phyloP scores from a whole-genome alignment of 305 asterid genomes.

The Fraxinus sp. region DNA sequence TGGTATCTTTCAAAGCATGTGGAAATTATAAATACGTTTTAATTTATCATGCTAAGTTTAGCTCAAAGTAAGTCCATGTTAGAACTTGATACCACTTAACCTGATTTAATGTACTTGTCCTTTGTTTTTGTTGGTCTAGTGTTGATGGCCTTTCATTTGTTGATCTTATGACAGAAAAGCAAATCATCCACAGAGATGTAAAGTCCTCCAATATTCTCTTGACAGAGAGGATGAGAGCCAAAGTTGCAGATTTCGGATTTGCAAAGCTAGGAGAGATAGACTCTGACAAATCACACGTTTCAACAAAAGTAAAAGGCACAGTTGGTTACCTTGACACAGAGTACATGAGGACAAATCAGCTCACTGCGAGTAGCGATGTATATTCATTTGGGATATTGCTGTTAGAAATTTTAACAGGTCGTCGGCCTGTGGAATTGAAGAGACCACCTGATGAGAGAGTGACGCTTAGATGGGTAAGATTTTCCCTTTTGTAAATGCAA shows the following conservation, averaged over 20 bases:
- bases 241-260: constrained; percentile 97
- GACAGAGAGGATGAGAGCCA: constrained; percentile 83
- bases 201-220: constrained; percentile 95
- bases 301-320: constrained; percentile 93
- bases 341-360: constrained; percentile 88
- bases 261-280: constrained; percentile 78
- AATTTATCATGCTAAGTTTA: neutral
- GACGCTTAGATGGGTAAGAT: constrained; percentile 81
- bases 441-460: constrained; percentile 67
- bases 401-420: constrained; percentile 78
- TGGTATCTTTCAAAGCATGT: neutral
- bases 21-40: neutral
- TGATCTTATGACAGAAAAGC: constrained; percentile 60
- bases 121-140: neutral
- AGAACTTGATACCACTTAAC: neutral
- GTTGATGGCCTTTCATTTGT: constrained; percentile 14
- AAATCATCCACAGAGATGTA: constrained; percentile 95
- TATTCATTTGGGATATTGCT: constrained; percentile 89
- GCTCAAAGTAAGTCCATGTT: neutral
- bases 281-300: constrained; percentile 70
- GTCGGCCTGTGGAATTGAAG: constrained; percentile 87
- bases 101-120: neutral
- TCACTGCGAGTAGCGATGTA: constrained; percentile 87
- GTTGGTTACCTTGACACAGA: constrained; percentile 96
- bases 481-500: neutral